phyloP scores from a whole-genome alignment of 306 rosid genomes.

The Lathyrus tuberosus region DNA sequence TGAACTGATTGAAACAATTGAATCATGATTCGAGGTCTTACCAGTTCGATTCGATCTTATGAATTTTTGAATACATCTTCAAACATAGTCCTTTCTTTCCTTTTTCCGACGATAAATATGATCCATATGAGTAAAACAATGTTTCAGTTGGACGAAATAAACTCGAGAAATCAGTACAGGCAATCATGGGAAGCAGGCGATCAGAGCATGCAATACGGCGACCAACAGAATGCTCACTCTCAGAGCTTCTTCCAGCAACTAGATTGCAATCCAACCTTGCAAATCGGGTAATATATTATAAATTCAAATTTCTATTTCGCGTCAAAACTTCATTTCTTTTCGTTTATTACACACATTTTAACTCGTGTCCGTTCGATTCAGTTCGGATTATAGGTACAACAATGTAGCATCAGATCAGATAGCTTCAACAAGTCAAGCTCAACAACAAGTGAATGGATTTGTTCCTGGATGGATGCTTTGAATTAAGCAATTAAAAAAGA shows the following conservation, averaged over 20 bases:
- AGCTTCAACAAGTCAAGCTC: constrained; percentile 58
- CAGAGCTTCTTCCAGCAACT: constrained; percentile 79
- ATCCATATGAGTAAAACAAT: neutral
- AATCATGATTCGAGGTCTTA: no score
- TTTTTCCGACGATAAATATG: neutral
- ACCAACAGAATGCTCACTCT: constrained; percentile 62
- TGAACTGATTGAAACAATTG: no score
- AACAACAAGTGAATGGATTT: constrained; percentile 78
- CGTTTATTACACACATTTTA: no score
- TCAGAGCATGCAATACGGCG: constrained; percentile 63
- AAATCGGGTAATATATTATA: constrained; percentile 65
- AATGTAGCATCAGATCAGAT: constrained; percentile 64
- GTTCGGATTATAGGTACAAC: constrained; percentile 59
- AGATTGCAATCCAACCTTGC: constrained; percentile 89
- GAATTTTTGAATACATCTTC: neutral
- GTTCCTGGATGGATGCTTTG: constrained; percentile 92
- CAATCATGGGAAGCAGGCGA: constrained; percentile 81
- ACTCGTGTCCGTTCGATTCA: constrained; percentile 11
- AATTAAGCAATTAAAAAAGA: constrained; percentile 38
- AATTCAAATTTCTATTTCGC: neutral
- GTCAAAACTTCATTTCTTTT: no score
- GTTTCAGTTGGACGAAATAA: constrained; percentile 77
- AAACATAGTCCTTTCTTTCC: neutral
- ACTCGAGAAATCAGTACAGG: constrained; percentile 64
- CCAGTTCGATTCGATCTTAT: no score